Conservation (phyloP, 225 moss, liverwort and hornwort genomes). For the Physcomitrellopsis africana region DNA sequence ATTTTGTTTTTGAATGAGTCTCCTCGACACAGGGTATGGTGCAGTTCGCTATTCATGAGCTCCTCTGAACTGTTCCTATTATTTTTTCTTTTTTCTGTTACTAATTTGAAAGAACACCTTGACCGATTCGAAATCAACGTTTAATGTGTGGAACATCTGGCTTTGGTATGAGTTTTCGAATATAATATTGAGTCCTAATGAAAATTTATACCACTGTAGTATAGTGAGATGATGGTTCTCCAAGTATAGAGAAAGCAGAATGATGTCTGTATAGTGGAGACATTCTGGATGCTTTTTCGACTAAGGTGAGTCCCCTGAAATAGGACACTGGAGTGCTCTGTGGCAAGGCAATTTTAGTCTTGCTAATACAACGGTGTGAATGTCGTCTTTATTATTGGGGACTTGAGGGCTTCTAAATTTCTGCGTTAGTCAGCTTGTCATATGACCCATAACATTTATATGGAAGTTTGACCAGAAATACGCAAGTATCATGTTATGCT, state of each 20-base stretch:
- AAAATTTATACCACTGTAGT: neutral
- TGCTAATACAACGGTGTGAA: neutral
- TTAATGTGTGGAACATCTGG: neutral
- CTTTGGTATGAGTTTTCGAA: neutral
- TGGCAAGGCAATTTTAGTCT: neutral
- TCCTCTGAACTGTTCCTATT: too few species aligned
- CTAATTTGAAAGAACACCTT: too few species aligned
- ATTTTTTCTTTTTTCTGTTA: too few species aligned
- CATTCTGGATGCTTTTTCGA: neutral
- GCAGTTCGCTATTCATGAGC: neutral
- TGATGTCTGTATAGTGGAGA: neutral
- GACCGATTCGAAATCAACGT: too few species aligned
- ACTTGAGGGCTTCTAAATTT: neutral
- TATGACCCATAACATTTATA: neutral
- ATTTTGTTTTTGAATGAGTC: neutral
- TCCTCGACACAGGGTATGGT: neutral
- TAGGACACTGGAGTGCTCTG: neutral
- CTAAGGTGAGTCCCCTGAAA: neutral
- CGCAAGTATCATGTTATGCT: neutral
- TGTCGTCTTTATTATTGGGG: neutral
- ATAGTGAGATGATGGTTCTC: neutral
- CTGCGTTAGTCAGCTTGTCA: neutral
- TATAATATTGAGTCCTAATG: too few species aligned
- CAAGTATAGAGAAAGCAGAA: neutral
- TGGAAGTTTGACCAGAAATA: neutral